Evolutionary conservation across 768 basidiomycete genomes (phyloP).

Genomic region (Hericium erinaceus): DNA sequence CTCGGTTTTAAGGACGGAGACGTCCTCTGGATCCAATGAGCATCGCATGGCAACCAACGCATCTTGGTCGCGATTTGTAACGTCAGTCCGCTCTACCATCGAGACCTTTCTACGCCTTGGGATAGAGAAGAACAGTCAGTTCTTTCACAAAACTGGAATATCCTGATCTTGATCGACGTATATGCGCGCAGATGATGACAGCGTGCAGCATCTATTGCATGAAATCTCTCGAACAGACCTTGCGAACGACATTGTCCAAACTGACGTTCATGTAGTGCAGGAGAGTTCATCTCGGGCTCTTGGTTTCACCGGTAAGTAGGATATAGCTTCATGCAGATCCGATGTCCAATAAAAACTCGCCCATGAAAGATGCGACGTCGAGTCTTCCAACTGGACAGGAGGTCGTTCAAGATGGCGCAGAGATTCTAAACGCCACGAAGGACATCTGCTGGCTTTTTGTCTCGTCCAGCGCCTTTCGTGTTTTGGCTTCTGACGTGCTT

Average conservation of each 20-base stretch:
- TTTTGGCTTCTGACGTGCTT: neutral
- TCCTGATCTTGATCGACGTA: neutral
- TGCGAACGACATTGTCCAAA: neutral
- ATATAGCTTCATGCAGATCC: neutral
- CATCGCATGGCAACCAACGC: neutral
- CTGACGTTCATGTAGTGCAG: neutral
- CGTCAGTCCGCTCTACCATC: neutral
- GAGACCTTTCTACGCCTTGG: neutral
- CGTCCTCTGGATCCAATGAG: neutral
- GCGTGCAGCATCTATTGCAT: neutral
- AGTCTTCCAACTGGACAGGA: neutral
- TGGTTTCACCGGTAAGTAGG: neutral
- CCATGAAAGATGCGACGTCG: neutral
- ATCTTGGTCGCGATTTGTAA: neutral
- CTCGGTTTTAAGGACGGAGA: neutral
- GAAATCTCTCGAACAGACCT: neutral
- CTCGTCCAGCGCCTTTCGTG: neutral
- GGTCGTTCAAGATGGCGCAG: neutral
- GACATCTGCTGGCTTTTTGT: neutral
- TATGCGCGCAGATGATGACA: neutral
- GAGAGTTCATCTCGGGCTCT: neutral
- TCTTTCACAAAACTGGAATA: neutral
- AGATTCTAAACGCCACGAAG: neutral
- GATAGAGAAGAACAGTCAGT: conserved; percentile 2
- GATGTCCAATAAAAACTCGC: neutral